Percentiles rank a stretch among this genome's conserved stretches.
These are phyloP conservation scores for Nakataea oryzae DNA, from an alignment of 2,329 filamentous ascomycete species.

Conservation along the genomic window DNA sequence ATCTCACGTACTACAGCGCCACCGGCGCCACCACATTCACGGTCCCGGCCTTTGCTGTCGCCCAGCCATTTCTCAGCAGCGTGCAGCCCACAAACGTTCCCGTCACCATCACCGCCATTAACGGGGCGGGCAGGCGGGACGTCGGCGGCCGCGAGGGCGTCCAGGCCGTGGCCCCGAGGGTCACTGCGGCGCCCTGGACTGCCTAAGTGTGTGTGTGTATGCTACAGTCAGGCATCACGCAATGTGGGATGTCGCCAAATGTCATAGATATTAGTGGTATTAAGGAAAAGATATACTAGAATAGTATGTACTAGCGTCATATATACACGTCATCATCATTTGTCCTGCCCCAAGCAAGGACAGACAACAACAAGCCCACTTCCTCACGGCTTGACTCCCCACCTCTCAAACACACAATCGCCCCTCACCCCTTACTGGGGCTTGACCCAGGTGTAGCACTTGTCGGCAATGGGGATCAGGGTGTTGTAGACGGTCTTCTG, in stretches of 20 bases:
- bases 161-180: not conserved
- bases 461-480: slow-evolving; percentile 14
- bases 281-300: no score
- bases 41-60: not conserved
- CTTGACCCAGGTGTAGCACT: slow-evolving; percentile 14
- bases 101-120: not conserved
- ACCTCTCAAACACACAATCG: no score
- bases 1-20: not conserved
- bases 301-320: no score
- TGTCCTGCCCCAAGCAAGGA: no score
- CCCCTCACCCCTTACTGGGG: not conserved
- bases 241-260: no score
- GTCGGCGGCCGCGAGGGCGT: not conserved
- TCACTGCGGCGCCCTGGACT: not conserved
- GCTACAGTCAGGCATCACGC: no score
- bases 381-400: no score
- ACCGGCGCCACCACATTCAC: not conserved
- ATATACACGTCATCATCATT: no score
- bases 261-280: no score
- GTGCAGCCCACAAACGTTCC: not conserved
- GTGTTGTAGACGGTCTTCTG: slow-evolving; percentile 14
- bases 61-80: not conserved
- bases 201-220: not conserved
- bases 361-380: no score
- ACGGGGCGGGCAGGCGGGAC: not conserved